A percentile compares a stretch with the other conserved stretches of the same genome.
Evolutionary conservation across 805 yeast genomes (phyloP).

Genomic region (Starmerella ratchasimensis): DNA sequence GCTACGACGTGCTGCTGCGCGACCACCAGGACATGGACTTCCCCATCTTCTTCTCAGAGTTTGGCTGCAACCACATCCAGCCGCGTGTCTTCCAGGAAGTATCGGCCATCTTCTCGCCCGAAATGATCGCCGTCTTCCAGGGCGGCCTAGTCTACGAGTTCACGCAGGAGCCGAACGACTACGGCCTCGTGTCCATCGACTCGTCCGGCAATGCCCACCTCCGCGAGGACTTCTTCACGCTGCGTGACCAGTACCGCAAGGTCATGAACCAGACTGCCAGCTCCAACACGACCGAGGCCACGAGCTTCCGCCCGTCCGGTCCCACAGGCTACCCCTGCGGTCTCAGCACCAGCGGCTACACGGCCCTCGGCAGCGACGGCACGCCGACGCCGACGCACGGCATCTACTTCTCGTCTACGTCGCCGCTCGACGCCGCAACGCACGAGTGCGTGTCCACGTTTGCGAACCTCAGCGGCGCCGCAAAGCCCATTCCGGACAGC

Average conservation of each 20-base stretch:
- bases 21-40: conserved; percentile 56
- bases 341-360: background rate
- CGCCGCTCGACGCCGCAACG: background rate
- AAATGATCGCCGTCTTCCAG: conserved; percentile 63
- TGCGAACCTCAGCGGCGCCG: conserved; percentile 13
- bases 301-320: background rate
- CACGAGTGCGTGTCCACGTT: conserved; percentile 12
- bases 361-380: background rate
- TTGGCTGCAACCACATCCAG: conserved; percentile 71
- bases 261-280: background rate
- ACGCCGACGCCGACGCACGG: background rate
- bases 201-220: conserved; percentile 31
- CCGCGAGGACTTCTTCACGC: conserved; percentile 39
- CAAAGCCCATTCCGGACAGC: conserved; percentile 23
- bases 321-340: background rate
- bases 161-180: conserved; percentile 64
- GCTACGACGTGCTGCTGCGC: conserved; percentile 52
- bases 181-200: conserved; percentile 54
- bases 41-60: conserved; percentile 83
- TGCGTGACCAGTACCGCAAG: conserved; percentile 24
- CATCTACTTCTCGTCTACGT: background rate
- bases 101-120: conserved; percentile 47
- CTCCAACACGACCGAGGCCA: background rate
- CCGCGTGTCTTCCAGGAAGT: conserved; percentile 77
- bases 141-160: conserved; percentile 81